Evolutionary conservation across 1,284 basidiomycete species (phyloP), one percentile per base, ranked within the genome.

Genomic region (Trametes sp.): DNA sequence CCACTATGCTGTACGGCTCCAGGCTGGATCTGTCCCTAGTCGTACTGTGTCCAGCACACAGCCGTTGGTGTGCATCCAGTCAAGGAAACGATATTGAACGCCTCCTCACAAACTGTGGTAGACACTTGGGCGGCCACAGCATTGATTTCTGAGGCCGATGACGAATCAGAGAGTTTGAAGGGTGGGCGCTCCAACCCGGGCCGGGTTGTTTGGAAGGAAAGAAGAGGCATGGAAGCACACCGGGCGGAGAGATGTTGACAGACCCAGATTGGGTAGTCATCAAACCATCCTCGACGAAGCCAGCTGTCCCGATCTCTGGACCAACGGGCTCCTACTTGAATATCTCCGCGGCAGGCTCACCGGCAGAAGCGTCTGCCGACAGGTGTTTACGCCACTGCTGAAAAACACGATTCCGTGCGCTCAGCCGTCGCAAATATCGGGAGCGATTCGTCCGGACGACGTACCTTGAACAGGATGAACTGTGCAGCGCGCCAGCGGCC

Each of bases 291-390:
- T 24, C 41, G 29, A 31, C 23, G 48, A 38, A 14, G 24, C 33
- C 31, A 11, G 29, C 52, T 36, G 52, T 41, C 46, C 44, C 55
- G 55, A 59, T 45, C 59, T 38, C 26, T 49, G 60, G 36, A 49
- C 58, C 61, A 57, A 53, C 52, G 21, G 44, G 54, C 33, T 45
- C 56, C 59, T 48, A 49, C 48, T 41, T 41, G 41, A 45, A 29
- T 42, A 62, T 56, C 64, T 62, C 60, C 64, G 60, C 49, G 45
- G 54, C 28, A 23, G 48, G 42, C n/a, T 7, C 29, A 4, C 41
- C 48, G 33, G 51, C 24, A 31, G 42, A 29, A 8, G n/a, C 26
- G 42, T 45, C 21, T 45, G 42, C 21, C 23, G 42, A 7, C n/a
- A 26, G 24, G 14, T 24, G 49, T 29, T 21, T 21, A 26, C 48